Base-by-base conservation (phyloP, 2,329 filamentous ascomycete species). In the Nectriaceae sp. region DNA sequence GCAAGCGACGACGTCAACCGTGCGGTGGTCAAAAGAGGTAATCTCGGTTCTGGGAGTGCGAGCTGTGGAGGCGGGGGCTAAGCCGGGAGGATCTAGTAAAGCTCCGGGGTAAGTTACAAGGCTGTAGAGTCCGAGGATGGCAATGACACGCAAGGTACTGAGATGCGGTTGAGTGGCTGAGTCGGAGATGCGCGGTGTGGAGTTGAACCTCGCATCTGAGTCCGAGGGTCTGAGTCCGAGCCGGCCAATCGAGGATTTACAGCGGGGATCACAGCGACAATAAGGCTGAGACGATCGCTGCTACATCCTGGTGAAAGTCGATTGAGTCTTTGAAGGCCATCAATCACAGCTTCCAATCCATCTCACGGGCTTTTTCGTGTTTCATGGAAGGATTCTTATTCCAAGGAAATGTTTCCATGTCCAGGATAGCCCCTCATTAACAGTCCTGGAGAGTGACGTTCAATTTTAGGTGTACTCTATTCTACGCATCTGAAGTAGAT, bases 171-270 rank as follows among this genome's bases (percentile, higher is more conserved):
- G 33, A 36, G 33, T n/a, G 33, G 26, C 33, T 15, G 13, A n/a
- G n/a, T 6, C 11, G 33, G 33, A n/a, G 33, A 36, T 19, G 33
- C 8, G 8, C 16, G 8, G 8, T 5, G 8, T 19, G 6, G 33
- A 19, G 33, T 19, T 36, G 33, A 16, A 16, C 8, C 8, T 11
- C n/a, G 8, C n/a, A 11, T 10, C 4, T 3, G 10, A 56, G 53
- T 56, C 50, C 53, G 53, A 58, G 46, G 11, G 21, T 11, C 20
- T 13, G 33, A 57, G 48, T 57, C 53, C 54, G 57, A 60, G 50
- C 49, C 21, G 33, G 11, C 59, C 54, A 61, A 61, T 60, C n/a
- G 38, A 20, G 11, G n/a, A 22, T 2, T 11, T 15, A 40, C n/a
- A 11, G 26, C 10, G 40, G 29, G 22, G 21, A 24, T 31, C 39